Percentiles rank a stretch among this genome's conserved stretches.
phyloP scores from a whole-genome alignment of 495 filamentous ascomycete species.

The Trichoderma asperelloides region DNA sequence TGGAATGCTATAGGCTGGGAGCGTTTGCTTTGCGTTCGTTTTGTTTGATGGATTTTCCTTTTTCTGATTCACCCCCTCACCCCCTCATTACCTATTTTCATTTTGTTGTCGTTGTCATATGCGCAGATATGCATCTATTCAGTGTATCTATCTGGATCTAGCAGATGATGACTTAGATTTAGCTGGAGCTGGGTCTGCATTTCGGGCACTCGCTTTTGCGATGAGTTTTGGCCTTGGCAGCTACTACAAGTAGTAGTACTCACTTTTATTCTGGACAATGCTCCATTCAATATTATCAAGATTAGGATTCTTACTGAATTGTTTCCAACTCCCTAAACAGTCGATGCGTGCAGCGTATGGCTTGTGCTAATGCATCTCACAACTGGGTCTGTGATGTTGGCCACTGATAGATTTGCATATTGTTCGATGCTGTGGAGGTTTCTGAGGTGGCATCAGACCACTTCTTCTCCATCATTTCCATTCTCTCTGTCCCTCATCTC shows the following conservation, averaged over 20 bases:
- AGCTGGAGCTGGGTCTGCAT: background rate
- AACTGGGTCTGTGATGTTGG: background rate
- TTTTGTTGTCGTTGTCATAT: background rate
- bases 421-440: background rate
- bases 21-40: background rate
- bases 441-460: background rate
- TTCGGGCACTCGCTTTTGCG: background rate
- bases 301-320: background rate
- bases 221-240: background rate
- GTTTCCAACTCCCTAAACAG: background rate
- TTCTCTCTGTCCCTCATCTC: background rate
- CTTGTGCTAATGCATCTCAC: background rate
- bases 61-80: background rate
- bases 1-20: background rate
- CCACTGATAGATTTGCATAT: background rate
- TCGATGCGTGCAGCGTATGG: background rate
- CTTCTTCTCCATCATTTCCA: background rate
- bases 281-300: background rate
- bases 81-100: background rate
- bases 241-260: background rate
- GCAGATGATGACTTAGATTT: background rate
- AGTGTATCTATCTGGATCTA: background rate
- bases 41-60: background rate
- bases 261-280: background rate
- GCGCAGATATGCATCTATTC: background rate